Evolutionary conservation across 2,329 filamentous ascomycete genomes (phyloP).

Genomic region (Sphaerulina musiva): DNA sequence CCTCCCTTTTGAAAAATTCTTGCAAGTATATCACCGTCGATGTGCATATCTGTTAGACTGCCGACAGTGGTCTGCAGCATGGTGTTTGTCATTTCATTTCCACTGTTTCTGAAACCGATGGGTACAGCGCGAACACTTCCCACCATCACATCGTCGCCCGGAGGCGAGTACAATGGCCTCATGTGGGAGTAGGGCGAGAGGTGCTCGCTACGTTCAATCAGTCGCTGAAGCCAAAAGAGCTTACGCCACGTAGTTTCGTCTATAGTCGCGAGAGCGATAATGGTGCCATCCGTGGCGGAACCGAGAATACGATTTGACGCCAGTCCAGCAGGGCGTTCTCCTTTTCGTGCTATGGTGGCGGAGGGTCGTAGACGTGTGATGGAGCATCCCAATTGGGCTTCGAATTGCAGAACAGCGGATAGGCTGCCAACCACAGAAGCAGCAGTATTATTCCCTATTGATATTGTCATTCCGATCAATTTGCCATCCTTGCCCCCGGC

Average conservation of each 20-base stretch:
- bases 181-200: constrained; percentile 26
- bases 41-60: constrained; percentile 29
- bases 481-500: constrained; percentile 23
- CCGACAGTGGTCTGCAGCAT: constrained; percentile 17
- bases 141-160: constrained; percentile 9
- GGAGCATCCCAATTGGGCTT: constrained; percentile 38
- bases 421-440: background rate
- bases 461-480: constrained; percentile 26
- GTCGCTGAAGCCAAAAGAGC: constrained; percentile 65
- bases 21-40: constrained; percentile 40
- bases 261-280: constrained; percentile 59
- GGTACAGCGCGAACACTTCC: constrained; percentile 22
- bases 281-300: constrained; percentile 46
- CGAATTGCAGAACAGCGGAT: constrained; percentile 29
- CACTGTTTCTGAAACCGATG: constrained; percentile 19
- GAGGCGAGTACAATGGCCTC: constrained; percentile 13
- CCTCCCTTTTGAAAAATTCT: constrained; percentile 31
- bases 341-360: constrained; percentile 35
- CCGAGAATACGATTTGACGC: constrained; percentile 45
- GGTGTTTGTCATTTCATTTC: constrained; percentile 21
- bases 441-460: constrained; percentile 2
- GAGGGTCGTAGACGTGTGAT: constrained; percentile 45
- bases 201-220: constrained; percentile 39
- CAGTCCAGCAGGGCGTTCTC: constrained; percentile 35
- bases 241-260: constrained; percentile 57